These are phyloP conservation scores for Yamadazyma epiphylla DNA, from an alignment of 1,139 yeast species.

Conservation along the genomic window DNA sequence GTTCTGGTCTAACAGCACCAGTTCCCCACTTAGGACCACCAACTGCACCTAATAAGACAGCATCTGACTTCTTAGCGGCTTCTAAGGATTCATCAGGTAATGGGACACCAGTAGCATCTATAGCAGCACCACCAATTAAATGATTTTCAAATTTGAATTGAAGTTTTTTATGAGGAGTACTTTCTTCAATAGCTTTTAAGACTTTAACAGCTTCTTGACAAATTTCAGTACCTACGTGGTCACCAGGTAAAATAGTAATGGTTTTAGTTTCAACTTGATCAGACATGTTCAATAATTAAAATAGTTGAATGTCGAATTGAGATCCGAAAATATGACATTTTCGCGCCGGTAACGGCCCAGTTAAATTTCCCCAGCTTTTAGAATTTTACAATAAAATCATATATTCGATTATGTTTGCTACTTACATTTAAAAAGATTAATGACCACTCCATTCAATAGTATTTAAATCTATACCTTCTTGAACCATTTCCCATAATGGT, in stretches of 20 bases:
- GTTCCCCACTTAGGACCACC: constrained; percentile 99
- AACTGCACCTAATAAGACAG: constrained; percentile 93
- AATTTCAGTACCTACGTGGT: constrained; percentile 93
- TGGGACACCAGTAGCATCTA: constrained; percentile 93
- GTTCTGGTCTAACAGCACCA: constrained; percentile 93
- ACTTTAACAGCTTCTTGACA: constrained; percentile 90
- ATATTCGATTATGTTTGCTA: too few relatives aligned
- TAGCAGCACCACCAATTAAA: constrained; percentile 96
- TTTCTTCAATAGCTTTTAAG: constrained; percentile 67
- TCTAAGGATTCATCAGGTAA: constrained; percentile 83
- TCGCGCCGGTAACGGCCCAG: not conserved
- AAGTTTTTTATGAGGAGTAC: constrained; percentile 50
- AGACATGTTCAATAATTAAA: constrained; percentile 9
- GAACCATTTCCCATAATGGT: constrained; percentile 99
- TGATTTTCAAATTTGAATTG: constrained; percentile 76
- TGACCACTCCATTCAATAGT: constrained; percentile 98
- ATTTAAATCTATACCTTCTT: constrained; percentile 92
- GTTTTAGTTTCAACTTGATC: constrained; percentile 43
- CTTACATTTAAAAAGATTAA: constrained; percentile 32
- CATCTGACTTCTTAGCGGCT: constrained; percentile 87
- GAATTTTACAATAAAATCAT: not conserved
- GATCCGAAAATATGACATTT: not conserved
- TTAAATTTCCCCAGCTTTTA: not conserved
- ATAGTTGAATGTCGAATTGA: not conserved
- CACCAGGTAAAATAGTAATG: constrained; percentile 90